Base-by-base conservation (phyloP, 1,284 basidiomycete species). In the Microbotryum lychnidis-dioicae region DNA sequence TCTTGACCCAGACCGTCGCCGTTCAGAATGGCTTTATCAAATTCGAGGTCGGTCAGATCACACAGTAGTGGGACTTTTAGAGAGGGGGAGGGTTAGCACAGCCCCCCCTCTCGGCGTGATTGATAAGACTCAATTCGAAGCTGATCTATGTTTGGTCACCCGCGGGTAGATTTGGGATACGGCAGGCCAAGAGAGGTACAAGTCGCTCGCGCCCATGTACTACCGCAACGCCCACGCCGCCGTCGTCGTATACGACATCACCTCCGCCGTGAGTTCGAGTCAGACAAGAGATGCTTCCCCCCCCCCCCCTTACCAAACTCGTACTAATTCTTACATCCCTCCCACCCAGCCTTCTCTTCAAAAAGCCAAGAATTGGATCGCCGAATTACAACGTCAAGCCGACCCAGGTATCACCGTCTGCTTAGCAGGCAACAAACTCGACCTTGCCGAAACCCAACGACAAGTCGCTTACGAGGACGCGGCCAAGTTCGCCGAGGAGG, bases 281-380 rank as follows among this genome's bases (percentile, higher is more conserved):
- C 25, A 7, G 29, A n/a, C 10, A 16, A 9, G 47, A 29, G 2
- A 42, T 18, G 25, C n/a, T n/a, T n/a, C n/a, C n/a, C n/a, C n/a
- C n/a, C n/a, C 57, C 21, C n/a, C 45, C 33, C 20, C 50, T 6
- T 25, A n/a, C 42, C 12, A 27, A 16, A 42, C 37, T 1, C 16
- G 37, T 23, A 55, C 51, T 56, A 4, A 31, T 48, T n/a, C 29
- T n/a, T 18, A 54, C 45, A 5, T 6, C 12, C 31, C 4, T 7
- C 23, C 8, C 21, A 6, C 47, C 23, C 64, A 79, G 61, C 83
- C 87, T 62, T 96, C 91, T 71, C 82, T 98, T 65, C 93, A 97
- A 77, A 98, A 98, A 77, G 94, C 94, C 62, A 97, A 97, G 79
- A 90, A 91, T 45, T 98, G 94, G 94, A 93, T 98, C 69, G 96